phyloP scores from a whole-genome alignment of 257 asterid genomes.

The Solanum neorickii region DNA sequence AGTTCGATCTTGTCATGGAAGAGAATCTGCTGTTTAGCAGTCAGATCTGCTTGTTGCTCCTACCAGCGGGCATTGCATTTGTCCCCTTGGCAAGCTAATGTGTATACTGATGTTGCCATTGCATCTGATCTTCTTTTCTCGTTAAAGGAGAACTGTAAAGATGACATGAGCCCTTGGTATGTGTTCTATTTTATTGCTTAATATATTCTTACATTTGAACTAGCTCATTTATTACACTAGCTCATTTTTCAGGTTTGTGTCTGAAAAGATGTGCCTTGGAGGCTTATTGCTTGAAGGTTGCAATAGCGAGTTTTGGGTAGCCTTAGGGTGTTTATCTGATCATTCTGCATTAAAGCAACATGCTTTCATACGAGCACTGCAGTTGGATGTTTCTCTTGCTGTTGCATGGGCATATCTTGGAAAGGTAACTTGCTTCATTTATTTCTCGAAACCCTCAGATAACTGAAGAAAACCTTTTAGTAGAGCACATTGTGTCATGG shows the following conservation, averaged over 20 bases:
- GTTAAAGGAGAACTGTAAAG: slow-evolving; percentile 39
- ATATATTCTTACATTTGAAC: slow-evolving; percentile 4
- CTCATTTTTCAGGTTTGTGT: slow-evolving; percentile 49
- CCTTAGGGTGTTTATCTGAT: slow-evolving; percentile 76
- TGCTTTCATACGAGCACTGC: slow-evolving; percentile 84
- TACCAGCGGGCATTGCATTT: slow-evolving; percentile 91
- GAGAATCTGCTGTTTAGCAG: slow-evolving; percentile 54
- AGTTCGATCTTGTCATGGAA: slow-evolving; percentile 68
- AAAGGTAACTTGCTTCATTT: slow-evolving; percentile 42
- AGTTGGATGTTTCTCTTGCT: slow-evolving; percentile 80
- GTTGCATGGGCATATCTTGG: slow-evolving; percentile 97
- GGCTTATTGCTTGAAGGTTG: slow-evolving; percentile 75
- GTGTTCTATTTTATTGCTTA: slow-evolving; percentile 1
- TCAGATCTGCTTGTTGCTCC: slow-evolving; percentile 56
- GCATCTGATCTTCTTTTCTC: slow-evolving; percentile 55
- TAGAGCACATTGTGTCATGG: not conserved
- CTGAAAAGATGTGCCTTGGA: slow-evolving; percentile 96
- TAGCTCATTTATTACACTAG: slow-evolving; percentile 17
- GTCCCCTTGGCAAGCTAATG: slow-evolving; percentile 88
- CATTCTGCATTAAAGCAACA: slow-evolving; percentile 65
- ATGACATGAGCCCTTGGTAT: slow-evolving; percentile 43
- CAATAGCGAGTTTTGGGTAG: slow-evolving; percentile 87
- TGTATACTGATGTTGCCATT: slow-evolving; percentile 68
- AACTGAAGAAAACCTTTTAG: not conserved
- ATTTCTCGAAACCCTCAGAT: not conserved